phyloP scores from a whole-genome alignment of 202 grass and related monocot species.

The Brachypodium distachyon region DNA sequence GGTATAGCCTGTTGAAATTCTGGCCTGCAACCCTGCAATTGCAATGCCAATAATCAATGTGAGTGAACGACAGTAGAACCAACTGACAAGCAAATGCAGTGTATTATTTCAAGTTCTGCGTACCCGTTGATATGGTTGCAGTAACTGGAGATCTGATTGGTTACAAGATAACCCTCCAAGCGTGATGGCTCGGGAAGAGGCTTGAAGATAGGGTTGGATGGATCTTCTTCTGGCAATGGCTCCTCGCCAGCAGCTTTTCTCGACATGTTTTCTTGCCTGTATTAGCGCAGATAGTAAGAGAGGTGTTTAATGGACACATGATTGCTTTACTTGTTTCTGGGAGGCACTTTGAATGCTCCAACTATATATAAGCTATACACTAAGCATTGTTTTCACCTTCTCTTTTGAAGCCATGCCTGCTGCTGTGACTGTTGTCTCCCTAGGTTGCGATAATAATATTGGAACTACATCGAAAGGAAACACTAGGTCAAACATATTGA shows the following conservation, averaged over 20 bases:
- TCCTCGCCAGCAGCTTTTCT: constrained; percentile 93
- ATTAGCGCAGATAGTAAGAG: background rate
- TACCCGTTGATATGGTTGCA: constrained; percentile 98
- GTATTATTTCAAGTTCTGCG: background rate
- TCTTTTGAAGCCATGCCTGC: constrained; percentile 91
- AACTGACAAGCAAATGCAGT: background rate
- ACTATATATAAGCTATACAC: background rate
- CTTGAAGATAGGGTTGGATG: constrained; percentile 83
- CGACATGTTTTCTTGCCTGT: constrained; percentile 78
- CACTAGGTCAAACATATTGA: constrained; percentile 2
- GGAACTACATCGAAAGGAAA: constrained; percentile 57
- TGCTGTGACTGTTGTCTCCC: constrained; percentile 94
- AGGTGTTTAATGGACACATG: background rate
- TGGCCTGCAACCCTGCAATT: constrained; percentile 73
- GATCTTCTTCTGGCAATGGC: constrained; percentile 91
- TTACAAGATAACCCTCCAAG: constrained; percentile 88
- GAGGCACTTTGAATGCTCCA: background rate
- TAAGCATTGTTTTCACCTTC: constrained; percentile 51
- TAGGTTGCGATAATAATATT: constrained; percentile 95
- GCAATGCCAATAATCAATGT: background rate
- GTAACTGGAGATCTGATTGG: constrained; percentile 96
- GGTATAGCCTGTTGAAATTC: constrained; percentile 76
- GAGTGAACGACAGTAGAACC: background rate
- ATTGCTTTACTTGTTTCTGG: background rate
- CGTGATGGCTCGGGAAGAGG: constrained; percentile 94